A percentile compares a stretch with the other conserved stretches of the same genome.
These are phyloP conservation scores for Ganoderma meredithae DNA, from an alignment of 1,284 basidiomycete species.

Conservation along the genomic window DNA sequence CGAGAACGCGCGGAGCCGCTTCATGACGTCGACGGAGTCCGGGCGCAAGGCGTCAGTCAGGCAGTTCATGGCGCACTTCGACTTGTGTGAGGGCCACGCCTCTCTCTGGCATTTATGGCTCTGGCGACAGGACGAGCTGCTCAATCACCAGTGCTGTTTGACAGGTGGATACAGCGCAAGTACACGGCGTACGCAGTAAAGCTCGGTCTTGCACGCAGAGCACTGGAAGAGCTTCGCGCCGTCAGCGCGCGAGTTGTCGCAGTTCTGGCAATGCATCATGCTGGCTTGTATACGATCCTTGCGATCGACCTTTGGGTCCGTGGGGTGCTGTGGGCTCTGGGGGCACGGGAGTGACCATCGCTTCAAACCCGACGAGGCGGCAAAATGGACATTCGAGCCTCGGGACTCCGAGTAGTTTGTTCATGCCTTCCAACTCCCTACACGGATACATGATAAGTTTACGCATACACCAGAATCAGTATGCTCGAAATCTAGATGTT, in stretches of 20 bases:
- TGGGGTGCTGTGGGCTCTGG: neutral
- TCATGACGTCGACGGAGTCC: constrained; percentile 17
- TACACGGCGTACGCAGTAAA: constrained; percentile 33
- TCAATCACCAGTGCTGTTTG: neutral
- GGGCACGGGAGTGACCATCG: neutral
- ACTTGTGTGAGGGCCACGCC: constrained; percentile 35
- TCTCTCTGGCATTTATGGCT: constrained; percentile 36
- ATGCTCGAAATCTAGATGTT: neutral
- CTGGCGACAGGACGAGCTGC: constrained; percentile 11
- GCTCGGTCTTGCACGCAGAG: constrained; percentile 31
- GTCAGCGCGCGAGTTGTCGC: constrained; percentile 27
- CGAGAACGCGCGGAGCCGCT: constrained; percentile 34
- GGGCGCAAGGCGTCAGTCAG: constrained; percentile 7
- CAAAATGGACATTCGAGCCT: constrained; percentile 5
- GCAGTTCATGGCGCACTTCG: constrained; percentile 30
- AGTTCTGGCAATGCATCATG: constrained; percentile 32
- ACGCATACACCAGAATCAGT: neutral
- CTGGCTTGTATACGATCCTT: neutral
- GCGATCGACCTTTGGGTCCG: constrained; percentile 3
- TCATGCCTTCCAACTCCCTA: neutral
- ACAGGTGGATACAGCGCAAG: neutral
- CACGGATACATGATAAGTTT: neutral
- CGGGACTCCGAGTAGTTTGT: neutral
- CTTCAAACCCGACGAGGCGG: neutral
- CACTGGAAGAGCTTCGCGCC: constrained; percentile 30